A percentile compares a stretch with the other conserved stretches of the same genome.
Conservation (phyloP, 805 yeast species). For the Kazachstania viticola region DNA sequence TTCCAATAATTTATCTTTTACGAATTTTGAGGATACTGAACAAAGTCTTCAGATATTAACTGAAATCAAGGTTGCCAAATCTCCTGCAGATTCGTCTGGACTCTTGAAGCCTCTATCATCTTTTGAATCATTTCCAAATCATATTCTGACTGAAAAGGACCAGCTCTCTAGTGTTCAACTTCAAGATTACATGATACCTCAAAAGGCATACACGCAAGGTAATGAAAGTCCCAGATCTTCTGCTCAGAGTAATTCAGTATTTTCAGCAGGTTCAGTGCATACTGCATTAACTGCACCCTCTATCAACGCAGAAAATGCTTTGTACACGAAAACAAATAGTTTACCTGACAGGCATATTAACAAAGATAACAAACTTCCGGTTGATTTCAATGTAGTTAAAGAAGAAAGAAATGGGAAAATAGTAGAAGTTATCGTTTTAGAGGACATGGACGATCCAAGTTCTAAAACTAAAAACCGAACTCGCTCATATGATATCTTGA, state of each 20-base stretch:
- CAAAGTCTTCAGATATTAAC: no score
- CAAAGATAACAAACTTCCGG: not conserved
- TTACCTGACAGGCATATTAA: not conserved
- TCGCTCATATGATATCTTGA: conserved; percentile 7
- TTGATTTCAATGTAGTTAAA: not conserved
- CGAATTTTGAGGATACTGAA: no score
- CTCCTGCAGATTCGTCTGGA: not conserved
- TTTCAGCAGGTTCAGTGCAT: conserved; percentile 13
- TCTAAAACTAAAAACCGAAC: not conserved
- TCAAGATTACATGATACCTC: no score
- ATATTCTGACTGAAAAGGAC: conserved; percentile 1
- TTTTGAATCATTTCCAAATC: conserved; percentile 12
- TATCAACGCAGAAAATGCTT: not conserved
- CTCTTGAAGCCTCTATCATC: conserved; percentile 13
- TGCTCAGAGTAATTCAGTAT: conserved; percentile 14
- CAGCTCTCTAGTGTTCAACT: conserved; percentile 1
- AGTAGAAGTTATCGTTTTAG: conserved; percentile 16
- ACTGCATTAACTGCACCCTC: conserved; percentile 10
- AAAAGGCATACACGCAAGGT: no score
- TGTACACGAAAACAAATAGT: not conserved
- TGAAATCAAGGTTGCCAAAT: no score
- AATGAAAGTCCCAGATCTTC: not conserved
- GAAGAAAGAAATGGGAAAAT: conserved; percentile 9
- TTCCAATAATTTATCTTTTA: no score
- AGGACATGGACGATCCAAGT: conserved; percentile 3